phyloP scores from a whole-genome alignment of 2,329 filamentous ascomycete genomes.

The Alternaria gansuensis region DNA sequence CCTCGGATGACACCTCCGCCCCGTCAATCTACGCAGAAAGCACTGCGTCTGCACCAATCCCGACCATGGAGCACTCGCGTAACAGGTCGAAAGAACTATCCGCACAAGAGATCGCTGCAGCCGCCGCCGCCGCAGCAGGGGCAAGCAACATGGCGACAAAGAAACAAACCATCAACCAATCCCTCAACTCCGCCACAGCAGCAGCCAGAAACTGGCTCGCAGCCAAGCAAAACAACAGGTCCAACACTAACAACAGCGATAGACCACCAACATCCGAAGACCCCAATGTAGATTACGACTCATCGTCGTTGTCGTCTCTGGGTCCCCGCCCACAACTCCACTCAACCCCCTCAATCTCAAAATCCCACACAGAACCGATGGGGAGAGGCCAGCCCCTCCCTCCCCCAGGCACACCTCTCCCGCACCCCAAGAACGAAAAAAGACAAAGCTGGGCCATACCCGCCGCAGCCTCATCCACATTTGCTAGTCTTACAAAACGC shows the following conservation, averaged over 20 bases:
- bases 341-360: slow-evolving; percentile 14
- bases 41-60: slow-evolving; percentile 22
- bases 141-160: slow-evolving; percentile 26
- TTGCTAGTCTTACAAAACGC: slow-evolving; percentile 65
- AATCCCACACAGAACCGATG: slow-evolving; percentile 71
- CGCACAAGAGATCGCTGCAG: slow-evolving; percentile 35
- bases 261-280: slow-evolving; percentile 25
- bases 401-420: slow-evolving; percentile 80
- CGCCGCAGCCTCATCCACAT: slow-evolving; percentile 52
- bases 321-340: slow-evolving; percentile 16
- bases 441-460: slow-evolving; percentile 59
- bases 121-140: slow-evolving; percentile 33
- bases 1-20: slow-evolving; percentile 29
- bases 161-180: slow-evolving; percentile 48
- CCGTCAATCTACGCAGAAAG: slow-evolving; percentile 39
- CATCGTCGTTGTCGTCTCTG: slow-evolving; percentile 6
- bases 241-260: slow-evolving; percentile 21
- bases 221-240: slow-evolving; percentile 52
- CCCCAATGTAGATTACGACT: slow-evolving; percentile 19
- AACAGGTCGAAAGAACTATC: slow-evolving; percentile 33
- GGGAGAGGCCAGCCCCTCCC: slow-evolving; percentile 83
- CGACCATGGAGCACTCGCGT: slow-evolving; percentile 18
- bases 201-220: slow-evolving; percentile 70
- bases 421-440: slow-evolving; percentile 69
- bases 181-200: slow-evolving; percentile 60